Base-by-base conservation (phyloP, 2,329 filamentous ascomycete genomes). In the Myriosclerotinia curreyana region DNA sequence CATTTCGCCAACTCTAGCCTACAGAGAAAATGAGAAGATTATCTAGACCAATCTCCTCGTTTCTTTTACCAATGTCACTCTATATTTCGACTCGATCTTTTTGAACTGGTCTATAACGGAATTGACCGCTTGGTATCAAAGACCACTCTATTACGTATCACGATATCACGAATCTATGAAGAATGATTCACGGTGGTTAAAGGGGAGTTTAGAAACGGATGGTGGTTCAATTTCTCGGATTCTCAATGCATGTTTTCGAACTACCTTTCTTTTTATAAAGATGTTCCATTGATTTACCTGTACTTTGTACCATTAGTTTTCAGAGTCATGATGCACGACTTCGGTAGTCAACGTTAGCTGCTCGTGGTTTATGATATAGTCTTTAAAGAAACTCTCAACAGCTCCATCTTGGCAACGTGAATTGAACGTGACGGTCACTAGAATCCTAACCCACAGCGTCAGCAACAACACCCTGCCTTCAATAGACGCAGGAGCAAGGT, bases 11-110 rank as follows among this genome's bases (percentile, higher is more conserved):
- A 58, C 54, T 36, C 42, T 58, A 0, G 54, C 42, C 12, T 58
- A 58, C 3, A 46, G 54, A 58, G 54, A 46, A 14, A 58, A 58
- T 14, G 54, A 58, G 8, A 58, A 58, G 31, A 58, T 58, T 46
- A 28, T 14, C 12, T 58, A 48, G 14, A 3, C 40, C 34, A 48
- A 2, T 6, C 40, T 46, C n/a, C 20, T 58, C 25, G 6, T 46
- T 36, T 31, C 28, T 28, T 48, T 25, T 46, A 58, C 40, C 28
- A n/a, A 58, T 22, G 20, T 48, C 25, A 36, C 54, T 58, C 40
- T 48, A 36, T 48, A 22, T 9, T 28, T 46, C 20, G 28, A 34
- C 54, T 58, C 36, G 54, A 48, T 46, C 7, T 22, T 48, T 46
- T 46, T 34, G 54, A 58, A 58, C 20, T 48, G 28, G 54, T 44